phyloP scores from a whole-genome alignment of 441 rosid species.

The Brassica balearica region DNA sequence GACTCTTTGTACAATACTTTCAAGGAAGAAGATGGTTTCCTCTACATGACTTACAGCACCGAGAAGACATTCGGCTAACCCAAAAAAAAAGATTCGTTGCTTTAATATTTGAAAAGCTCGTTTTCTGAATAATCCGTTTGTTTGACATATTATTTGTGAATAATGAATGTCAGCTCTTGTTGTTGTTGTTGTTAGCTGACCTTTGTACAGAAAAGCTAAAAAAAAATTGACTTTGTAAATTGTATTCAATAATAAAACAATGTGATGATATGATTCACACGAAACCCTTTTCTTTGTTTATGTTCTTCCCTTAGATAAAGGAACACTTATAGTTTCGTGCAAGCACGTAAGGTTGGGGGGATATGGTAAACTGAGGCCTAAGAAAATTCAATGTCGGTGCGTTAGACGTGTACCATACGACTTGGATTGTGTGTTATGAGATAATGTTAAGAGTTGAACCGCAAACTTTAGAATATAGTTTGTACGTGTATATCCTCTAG shows the following conservation, averaged over 20 bases:
- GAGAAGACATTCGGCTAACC: conserved; percentile 85
- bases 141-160: conserved; percentile 44
- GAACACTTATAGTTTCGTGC: conserved; percentile 17
- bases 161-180: conserved; percentile 41
- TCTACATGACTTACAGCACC: conserved; percentile 93
- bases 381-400: conserved; percentile 28
- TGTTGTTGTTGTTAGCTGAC: no score
- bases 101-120: conserved; percentile 10
- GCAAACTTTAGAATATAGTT: conserved; percentile 5
- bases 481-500: conserved; percentile 12
- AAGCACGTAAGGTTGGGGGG: conserved; percentile 38
- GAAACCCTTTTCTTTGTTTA: conserved; percentile 4
- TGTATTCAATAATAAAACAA: conserved; percentile 18
- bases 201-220: conserved; percentile 41
- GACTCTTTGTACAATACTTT: conserved; percentile 69
- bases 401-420: conserved; percentile 39
- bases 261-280: conserved; percentile 44
- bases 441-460: conserved; percentile 32
- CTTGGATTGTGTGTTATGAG: conserved; percentile 35
- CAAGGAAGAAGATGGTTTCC: conserved; percentile 90
- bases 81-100: conserved; percentile 3
- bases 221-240: conserved; percentile 41
- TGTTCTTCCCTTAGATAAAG: not conserved
- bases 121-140: conserved; percentile 35
- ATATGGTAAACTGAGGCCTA: conserved; percentile 38